phyloP scores from a whole-genome alignment of 2,329 filamentous ascomycete genomes.

The Microdochium paspali region DNA sequence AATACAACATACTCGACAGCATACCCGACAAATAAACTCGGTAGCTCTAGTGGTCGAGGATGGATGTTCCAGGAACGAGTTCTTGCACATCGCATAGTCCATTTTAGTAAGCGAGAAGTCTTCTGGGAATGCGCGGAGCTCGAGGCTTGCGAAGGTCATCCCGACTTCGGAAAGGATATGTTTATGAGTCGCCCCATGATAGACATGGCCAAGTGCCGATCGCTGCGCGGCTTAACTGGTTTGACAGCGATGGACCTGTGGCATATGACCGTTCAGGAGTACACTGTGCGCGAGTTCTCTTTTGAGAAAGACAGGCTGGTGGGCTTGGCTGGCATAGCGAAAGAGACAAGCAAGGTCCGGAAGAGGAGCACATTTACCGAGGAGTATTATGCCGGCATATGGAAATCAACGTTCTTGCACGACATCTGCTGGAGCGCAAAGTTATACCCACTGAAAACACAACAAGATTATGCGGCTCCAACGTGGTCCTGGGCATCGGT shows the following conservation, averaged over 20 bases:
- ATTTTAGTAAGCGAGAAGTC: neutral
- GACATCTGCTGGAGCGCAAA: neutral
- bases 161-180: neutral
- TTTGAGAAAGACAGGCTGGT: neutral
- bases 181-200: neutral
- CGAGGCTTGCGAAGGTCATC: too few species aligned
- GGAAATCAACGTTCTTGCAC: neutral
- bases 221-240: too few species aligned
- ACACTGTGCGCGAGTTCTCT: neutral
- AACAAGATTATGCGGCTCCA: slow-evolving; percentile 10
- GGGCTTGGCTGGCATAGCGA: neutral
- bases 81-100: neutral
- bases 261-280: neutral
- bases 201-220: neutral
- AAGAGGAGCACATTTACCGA: neutral
- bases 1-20: neutral
- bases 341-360: neutral
- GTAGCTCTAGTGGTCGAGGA: neutral
- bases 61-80: neutral
- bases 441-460: slow-evolving; percentile 8
- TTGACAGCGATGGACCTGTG: neutral
- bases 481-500: slow-evolving; percentile 19
- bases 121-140: neutral
- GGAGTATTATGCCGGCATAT: neutral
- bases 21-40: neutral